Base-by-base conservation (phyloP, 1,284 basidiomycete species). In the Apiotrichum sp. region DNA sequence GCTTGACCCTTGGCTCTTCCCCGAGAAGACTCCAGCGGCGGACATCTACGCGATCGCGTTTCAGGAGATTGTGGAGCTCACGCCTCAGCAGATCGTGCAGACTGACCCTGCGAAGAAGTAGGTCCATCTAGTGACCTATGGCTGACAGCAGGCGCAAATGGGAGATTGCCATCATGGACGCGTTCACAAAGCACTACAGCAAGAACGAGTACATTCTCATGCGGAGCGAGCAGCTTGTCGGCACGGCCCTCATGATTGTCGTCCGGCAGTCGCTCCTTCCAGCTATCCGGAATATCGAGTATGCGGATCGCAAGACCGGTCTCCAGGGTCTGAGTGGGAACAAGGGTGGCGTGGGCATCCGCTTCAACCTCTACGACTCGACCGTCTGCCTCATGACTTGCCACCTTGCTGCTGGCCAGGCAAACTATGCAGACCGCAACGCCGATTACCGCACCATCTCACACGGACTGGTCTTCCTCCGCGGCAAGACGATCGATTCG, bases 51-150 rank as follows among this genome's bases (percentile, higher is more conserved):
- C 86, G n/a, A 78, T 97, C 35, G 90, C 89, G 1, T 97, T 99
- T 69, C 96, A 99, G 75, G 96, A 99, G 75, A 93, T 99, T 53
- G 96, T 99, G 0, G 92, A 92, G 40, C 81, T 99, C 43, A 97
- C 90, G 6, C 91, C 96, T 4, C 91, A 96, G 70, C 93, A 98
- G 73, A 97, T 99, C 51, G 82, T 95, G 29, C 89, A 96, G 71
- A 89, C 95, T 3, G 96, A 98, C 75, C 92, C 93, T 0, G 92
- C 93, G 66, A 95, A 93, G 78, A 84, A 85, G 90, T 87, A 50
- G 13, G 6, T 35, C 5, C 29, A 8, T 7, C 2, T 14, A 13
- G 8, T 3, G 7, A 65, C 16, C 51, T 60, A 8, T 13, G 34
- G 41, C 55, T 62, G 43, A 53, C 39, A 22, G 0, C 36, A 93